These are phyloP conservation scores for Microcyclospora pomicola DNA, from an alignment of 2,329 filamentous ascomycete genomes.

Conservation along the genomic window DNA sequence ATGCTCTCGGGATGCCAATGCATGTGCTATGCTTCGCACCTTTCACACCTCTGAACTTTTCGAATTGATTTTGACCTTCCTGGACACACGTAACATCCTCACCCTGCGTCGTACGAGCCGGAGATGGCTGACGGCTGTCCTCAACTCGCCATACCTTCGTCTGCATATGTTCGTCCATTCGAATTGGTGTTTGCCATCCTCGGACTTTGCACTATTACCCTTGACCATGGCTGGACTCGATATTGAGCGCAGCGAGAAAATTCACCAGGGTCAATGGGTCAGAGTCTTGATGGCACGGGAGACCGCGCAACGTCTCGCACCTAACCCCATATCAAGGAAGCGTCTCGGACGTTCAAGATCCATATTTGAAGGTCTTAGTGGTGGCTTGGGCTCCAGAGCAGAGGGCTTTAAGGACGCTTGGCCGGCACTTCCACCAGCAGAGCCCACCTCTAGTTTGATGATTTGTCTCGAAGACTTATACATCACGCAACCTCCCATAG, in stretches of 20 bases:
- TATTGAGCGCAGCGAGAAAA: slow-evolving; percentile 9
- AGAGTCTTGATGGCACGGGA: slow-evolving; percentile 9
- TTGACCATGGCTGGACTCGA: slow-evolving; percentile 11
- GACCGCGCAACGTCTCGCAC: slow-evolving; percentile 10
- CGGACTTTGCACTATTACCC: slow-evolving; percentile 12
- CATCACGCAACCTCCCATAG: slow-evolving; percentile 14
- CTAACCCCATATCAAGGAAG: not conserved
- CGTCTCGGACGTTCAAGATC: slow-evolving; percentile 7
- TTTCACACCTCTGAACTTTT: slow-evolving; percentile 15
- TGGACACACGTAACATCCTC: slow-evolving; percentile 11
- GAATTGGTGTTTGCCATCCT: slow-evolving; percentile 9
- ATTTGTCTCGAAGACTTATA: slow-evolving; percentile 7
- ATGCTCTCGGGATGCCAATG: not conserved
- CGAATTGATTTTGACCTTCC: slow-evolving; percentile 9
- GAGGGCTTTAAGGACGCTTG: slow-evolving; percentile 4
- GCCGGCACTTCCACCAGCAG: slow-evolving; percentile 2
- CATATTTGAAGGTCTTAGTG: slow-evolving; percentile 11
- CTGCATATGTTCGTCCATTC: slow-evolving; percentile 12
- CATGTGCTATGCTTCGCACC: slow-evolving; percentile 12
- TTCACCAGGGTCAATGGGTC: slow-evolving; percentile 16
- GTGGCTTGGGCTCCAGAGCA: slow-evolving; percentile 6
- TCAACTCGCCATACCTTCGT: slow-evolving; percentile 12
- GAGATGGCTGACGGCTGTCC: slow-evolving; percentile 8
- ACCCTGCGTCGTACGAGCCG: slow-evolving; percentile 7
- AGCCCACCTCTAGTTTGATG: not conserved